A percentile compares a stretch with the other conserved stretches of the same genome.
Evolutionary conservation across 495 filamentous ascomycete species (phyloP).

Genomic region (Tirmania nivea): DNA sequence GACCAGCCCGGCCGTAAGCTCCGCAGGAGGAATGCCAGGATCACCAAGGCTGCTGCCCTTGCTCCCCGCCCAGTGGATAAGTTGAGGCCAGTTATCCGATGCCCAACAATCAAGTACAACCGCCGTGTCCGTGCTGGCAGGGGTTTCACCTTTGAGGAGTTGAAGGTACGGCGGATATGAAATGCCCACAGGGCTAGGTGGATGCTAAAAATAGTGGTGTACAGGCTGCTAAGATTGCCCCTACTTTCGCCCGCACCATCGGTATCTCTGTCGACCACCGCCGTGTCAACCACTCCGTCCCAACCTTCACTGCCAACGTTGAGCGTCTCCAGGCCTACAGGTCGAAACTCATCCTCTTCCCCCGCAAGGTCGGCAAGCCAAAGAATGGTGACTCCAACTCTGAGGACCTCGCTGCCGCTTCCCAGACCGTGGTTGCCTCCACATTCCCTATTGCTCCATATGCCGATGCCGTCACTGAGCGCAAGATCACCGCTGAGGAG

Average conservation of each 20-base stretch:
- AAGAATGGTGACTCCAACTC: constrained; percentile 74
- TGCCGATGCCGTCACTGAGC: constrained; percentile 50
- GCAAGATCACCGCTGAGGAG: constrained; percentile 50
- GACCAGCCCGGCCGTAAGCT: constrained; percentile 97
- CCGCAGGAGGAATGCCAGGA: constrained; percentile 69
- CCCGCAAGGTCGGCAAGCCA: constrained; percentile 74
- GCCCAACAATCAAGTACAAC: constrained; percentile 95
- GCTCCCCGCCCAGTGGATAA: constrained; percentile 95
- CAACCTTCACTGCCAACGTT: constrained; percentile 81
- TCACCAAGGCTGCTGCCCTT: constrained; percentile 75
- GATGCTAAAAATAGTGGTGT: constrained; percentile 7
- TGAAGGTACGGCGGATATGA: constrained; percentile 47
- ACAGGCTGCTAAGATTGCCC: constrained; percentile 86
- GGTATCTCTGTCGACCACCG: constrained; percentile 93
- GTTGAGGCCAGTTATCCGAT: constrained; percentile 84
- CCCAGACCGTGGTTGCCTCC: constrained; percentile 38
- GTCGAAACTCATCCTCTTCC: constrained; percentile 87
- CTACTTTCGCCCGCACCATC: constrained; percentile 80
- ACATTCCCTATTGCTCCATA: constrained; percentile 49
- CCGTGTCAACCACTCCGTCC: constrained; percentile 87
- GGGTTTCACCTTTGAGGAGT: constrained; percentile 88
- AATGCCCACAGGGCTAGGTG: background rate
- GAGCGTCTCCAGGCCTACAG: constrained; percentile 91
- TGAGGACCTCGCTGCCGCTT: constrained; percentile 60
- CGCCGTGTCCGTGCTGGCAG: constrained; percentile 87